A percentile compares a stretch with the other conserved stretches of the same genome.
These are phyloP conservation scores for Orobanche coerulescens DNA, from an alignment of 257 asterid genomes.

Conservation along the genomic window DNA sequence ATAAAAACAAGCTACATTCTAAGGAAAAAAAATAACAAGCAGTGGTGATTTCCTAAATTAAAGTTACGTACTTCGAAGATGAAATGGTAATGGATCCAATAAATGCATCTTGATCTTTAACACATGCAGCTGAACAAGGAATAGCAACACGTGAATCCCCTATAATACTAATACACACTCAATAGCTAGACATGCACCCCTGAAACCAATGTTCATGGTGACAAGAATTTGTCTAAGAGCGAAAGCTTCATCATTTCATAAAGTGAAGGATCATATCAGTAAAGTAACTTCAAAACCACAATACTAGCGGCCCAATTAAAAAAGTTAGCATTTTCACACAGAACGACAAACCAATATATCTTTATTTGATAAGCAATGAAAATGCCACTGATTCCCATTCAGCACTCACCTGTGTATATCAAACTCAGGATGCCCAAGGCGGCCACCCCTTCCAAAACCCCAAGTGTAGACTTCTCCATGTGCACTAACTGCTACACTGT, in stretches of 20 bases:
- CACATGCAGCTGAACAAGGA: not conserved
- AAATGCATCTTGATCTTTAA: slow-evolving; percentile 8
- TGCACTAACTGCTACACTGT: slow-evolving; percentile 84
- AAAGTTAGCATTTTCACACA: not conserved
- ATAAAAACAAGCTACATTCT: not conserved
- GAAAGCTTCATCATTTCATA: slow-evolving; percentile 1
- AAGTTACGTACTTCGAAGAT: not conserved
- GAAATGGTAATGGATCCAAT: slow-evolving; percentile 1
- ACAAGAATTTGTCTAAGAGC: not conserved
- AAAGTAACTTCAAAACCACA: slow-evolving; percentile 3
- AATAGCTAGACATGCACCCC: not conserved
- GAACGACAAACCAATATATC: not conserved
- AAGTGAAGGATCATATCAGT: slow-evolving; percentile 3
- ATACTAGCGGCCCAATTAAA: not conserved
- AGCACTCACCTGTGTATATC: slow-evolving; percentile 80
- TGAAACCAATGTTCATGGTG: not conserved
- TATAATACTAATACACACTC: not conserved
- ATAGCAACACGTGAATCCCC: not conserved
- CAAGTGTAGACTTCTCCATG: slow-evolving; percentile 89
- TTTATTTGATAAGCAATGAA: not conserved
- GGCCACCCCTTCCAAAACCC: slow-evolving; percentile 99
- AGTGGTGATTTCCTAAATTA: not conserved
- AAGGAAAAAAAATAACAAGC: not conserved
- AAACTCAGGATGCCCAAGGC: slow-evolving; percentile 95
- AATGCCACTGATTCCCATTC: not conserved